These are phyloP conservation scores for Delitschia confertaspora DNA, from an alignment of 495 filamentous ascomycete genomes.

Conservation along the genomic window DNA sequence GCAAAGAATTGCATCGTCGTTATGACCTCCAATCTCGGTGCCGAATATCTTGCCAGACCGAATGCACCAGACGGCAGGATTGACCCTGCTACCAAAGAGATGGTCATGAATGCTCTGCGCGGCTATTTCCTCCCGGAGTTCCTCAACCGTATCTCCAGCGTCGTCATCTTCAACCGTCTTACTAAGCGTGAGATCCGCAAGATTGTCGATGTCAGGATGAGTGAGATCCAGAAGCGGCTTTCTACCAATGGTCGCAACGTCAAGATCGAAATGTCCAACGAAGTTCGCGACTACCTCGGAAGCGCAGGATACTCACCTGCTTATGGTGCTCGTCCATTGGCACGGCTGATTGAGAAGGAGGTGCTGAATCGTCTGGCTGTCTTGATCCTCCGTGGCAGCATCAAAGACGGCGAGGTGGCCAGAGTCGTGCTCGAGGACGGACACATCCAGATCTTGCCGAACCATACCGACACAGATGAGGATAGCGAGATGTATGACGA, in stretches of 20 bases:
- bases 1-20: slow-evolving; percentile 97
- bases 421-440: slow-evolving; percentile 66
- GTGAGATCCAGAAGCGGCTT: slow-evolving; percentile 85
- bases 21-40: slow-evolving; percentile 96
- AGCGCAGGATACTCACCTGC: slow-evolving; percentile 83
- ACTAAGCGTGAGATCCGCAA: slow-evolving; percentile 78
- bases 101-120: slow-evolving; percentile 81
- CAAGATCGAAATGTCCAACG: slow-evolving; percentile 61
- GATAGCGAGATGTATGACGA: slow-evolving; percentile 50
- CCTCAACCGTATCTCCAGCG: slow-evolving; percentile 89
- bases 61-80: slow-evolving; percentile 72
- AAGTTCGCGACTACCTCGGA: slow-evolving; percentile 85
- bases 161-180: slow-evolving; percentile 97
- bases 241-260: slow-evolving; percentile 72
- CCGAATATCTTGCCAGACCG: slow-evolving; percentile 79
- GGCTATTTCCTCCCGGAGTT: slow-evolving; percentile 98
- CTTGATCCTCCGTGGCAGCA: slow-evolving; percentile 72
- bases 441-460: slow-evolving; percentile 69
- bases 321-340: slow-evolving; percentile 84
- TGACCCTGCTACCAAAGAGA: slow-evolving; percentile 73
- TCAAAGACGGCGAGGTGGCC: slow-evolving; percentile 78
- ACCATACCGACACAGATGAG: slow-evolving; percentile 60
- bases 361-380: slow-evolving; percentile 89
- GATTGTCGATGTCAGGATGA: slow-evolving; percentile 87
- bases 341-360: slow-evolving; percentile 87